Percentiles rank a stretch among this genome's conserved stretches.
phyloP scores from a whole-genome alignment of 176 grass and related monocot genomes.

The Rhipidocladum racemiflorum region DNA sequence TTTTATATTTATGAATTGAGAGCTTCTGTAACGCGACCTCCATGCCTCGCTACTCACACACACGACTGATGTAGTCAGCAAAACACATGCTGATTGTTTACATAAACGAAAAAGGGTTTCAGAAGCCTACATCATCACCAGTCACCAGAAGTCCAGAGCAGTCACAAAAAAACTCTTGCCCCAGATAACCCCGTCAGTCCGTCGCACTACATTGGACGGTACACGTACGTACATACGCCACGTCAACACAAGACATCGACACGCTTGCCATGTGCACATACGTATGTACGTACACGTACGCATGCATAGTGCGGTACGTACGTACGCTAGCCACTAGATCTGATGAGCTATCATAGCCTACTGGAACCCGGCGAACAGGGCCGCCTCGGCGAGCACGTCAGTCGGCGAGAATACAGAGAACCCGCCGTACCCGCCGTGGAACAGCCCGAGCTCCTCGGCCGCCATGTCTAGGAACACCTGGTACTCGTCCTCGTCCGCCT shows the following conservation, averaged over 20 bases:
- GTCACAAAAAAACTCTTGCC: conserved; percentile 21
- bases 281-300: conserved; percentile 51
- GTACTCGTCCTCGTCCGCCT: conserved; percentile 80
- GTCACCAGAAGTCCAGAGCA: conserved; percentile 4
- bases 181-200: not conserved
- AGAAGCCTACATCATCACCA: not conserved
- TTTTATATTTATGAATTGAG: no score
- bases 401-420: conserved; percentile 43
- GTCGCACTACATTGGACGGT: not conserved
- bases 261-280: not conserved
- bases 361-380: conserved; percentile 66
- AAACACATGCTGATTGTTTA: not conserved
- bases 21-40: no score
- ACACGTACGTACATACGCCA: conserved; percentile 47
- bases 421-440: conserved; percentile 42
- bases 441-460: conserved; percentile 60
- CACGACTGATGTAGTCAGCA: not conserved
- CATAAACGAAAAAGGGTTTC: not conserved
- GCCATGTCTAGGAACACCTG: conserved; percentile 66
- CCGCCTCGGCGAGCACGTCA: conserved; percentile 41
- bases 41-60: no score
- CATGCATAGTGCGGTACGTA: conserved; percentile 8
- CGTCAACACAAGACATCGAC: not conserved
- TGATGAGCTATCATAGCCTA: not conserved
- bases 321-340: not conserved